phyloP scores from a whole-genome alignment of 129 eudicot genomes.

The Flaveria robusta region DNA sequence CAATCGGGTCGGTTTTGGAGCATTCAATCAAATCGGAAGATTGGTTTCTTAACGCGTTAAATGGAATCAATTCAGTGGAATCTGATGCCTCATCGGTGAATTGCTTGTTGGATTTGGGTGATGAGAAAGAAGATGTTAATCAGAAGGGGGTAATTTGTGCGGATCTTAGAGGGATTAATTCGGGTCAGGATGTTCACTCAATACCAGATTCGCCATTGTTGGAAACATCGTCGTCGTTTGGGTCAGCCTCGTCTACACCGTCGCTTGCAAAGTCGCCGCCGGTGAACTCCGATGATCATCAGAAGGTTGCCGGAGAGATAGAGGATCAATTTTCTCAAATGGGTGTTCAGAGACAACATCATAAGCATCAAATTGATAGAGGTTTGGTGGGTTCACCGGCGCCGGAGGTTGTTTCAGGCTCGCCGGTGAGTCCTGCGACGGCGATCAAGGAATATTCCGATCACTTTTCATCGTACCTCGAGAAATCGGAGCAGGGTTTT shows the following conservation, averaged over 20 bases:
- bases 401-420: too few species aligned
- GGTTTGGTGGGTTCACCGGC: too few species aligned
- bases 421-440: too few species aligned
- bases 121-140: conserved; percentile 35
- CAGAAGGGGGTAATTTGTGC: neutral
- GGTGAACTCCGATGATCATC: conserved; percentile 47
- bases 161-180: neutral
- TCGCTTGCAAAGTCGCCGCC: conserved; percentile 38
- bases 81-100: conserved; percentile 64
- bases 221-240: conserved; percentile 69
- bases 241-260: conserved; percentile 65
- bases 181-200: conserved; percentile 49
- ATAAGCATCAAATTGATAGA: too few species aligned
- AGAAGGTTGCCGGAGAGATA: neutral
- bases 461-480: too few species aligned
- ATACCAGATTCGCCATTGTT: conserved; percentile 61
- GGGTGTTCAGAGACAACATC: too few species aligned
- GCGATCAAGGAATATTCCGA: too few species aligned
- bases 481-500: too few species aligned
- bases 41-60: conserved; percentile 81
- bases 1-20: conserved; percentile 49
- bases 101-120: conserved; percentile 54
- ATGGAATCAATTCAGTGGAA: conserved; percentile 53
- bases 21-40: conserved; percentile 62
- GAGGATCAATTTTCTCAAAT: too few species aligned